Base-by-base conservation (phyloP, 352 stramenopile species). In the Elongisporangium senticosum region DNA sequence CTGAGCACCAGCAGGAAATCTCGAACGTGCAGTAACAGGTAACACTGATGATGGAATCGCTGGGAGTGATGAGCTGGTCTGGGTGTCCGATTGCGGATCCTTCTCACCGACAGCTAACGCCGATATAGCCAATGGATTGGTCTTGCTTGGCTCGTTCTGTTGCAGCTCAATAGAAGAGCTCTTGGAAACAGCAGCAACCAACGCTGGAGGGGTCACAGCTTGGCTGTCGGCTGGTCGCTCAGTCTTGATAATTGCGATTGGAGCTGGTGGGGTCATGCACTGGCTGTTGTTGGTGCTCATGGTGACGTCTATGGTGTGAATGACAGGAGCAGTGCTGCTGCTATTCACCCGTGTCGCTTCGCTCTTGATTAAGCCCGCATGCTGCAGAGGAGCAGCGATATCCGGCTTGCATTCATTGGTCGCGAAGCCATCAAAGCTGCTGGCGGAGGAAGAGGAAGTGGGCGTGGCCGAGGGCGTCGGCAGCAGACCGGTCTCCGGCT, bases 361-460 rank as follows among this genome's bases (percentile, higher is more conserved):
- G 33, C 33, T 43, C 11, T 43, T 43, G 33, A 43, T 17, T 10
- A 2, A 17, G 33, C 1, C 4, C 11, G 7, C 33, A 17, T 17
- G 33, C 33, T 43, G 28, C 28, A 39, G 28, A 13, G 28, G n/a
- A n/a, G n/a, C 33, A 43, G 8, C 4, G 33, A 17, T 10, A 43
- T 17, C 33, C 8, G 13, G 33, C 13, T 43, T 43, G 33, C 33
- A 43, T 43, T 43, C 33, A 17, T 43, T 43, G 33, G 11, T 43
- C 33, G 33, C 7, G 22, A 48, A 65, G 14, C 53, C 56, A 49
- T 55, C 33, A 51, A 52, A n/a, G 40, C 26, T 56, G 52, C 24
- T 59, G 23, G 21, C 22, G 24, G 54, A 37, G 21, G 33, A 21
- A 24, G 54, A n/a, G 49, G 53, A 56, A 2, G 51, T 56, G 15